Evolutionary conservation across 1,284 basidiomycete species (phyloP).

Genomic region (Anthracocystis setariae): DNA sequence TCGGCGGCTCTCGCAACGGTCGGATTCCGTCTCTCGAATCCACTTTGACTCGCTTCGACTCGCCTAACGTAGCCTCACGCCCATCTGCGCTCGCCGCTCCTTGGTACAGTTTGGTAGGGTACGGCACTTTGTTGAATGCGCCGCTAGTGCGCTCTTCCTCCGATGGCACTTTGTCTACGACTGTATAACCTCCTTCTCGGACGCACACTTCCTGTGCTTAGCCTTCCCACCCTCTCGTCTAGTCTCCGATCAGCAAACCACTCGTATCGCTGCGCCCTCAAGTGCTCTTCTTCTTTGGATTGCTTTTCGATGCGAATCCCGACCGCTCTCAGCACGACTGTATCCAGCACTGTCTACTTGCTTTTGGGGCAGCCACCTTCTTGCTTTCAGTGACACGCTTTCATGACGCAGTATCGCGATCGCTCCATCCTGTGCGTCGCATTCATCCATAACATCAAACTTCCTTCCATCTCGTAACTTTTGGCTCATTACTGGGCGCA

Average conservation of each 20-base stretch:
- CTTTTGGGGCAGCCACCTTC: too few species aligned
- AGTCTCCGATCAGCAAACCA: too few species aligned
- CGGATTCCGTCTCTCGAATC: slow-evolving; percentile 3
- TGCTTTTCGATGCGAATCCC: too few species aligned
- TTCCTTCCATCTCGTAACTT: not conserved
- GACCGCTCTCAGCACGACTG: too few species aligned
- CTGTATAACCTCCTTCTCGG: too few species aligned
- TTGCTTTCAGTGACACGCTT: slow-evolving; percentile 1
- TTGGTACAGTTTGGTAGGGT: too few species aligned
- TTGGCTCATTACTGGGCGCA: too few species aligned
- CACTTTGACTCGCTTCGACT: slow-evolving; percentile 10
- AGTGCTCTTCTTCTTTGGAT: too few species aligned
- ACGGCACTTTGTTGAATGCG: not conserved
- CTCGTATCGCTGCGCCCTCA: too few species aligned
- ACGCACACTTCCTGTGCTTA: too few species aligned
- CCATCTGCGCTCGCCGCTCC: not conserved
- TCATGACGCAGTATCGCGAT: slow-evolving; percentile 14
- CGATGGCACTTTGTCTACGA: too few species aligned
- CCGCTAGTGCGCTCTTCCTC: not conserved
- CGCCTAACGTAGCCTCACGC: slow-evolving; percentile 5
- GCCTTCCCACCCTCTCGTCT: too few species aligned
- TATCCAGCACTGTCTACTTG: not conserved
- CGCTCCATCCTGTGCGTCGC: slow-evolving; percentile 19
- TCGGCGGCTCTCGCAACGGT: not conserved
- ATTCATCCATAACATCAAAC: not conserved